Conservation (phyloP, 2,329 filamentous ascomycete species). For the Curvularia hawaiiensis region DNA sequence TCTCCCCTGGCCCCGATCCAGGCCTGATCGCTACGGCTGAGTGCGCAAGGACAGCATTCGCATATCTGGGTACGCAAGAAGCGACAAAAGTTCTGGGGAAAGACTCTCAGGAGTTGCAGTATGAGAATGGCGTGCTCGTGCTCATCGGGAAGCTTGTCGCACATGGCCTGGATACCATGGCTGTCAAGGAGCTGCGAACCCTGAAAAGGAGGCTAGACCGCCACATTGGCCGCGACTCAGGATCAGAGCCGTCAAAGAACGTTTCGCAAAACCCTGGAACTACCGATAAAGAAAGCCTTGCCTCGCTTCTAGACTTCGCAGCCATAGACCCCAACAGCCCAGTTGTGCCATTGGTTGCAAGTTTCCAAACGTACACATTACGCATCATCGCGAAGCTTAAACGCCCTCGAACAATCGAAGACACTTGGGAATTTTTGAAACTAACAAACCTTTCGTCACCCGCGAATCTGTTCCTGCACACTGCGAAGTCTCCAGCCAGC, state of each 20-base stretch:
- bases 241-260: slow-evolving; percentile 14
- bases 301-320: slow-evolving; percentile 68
- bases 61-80: slow-evolving; percentile 65
- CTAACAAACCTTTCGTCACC: slow-evolving; percentile 62
- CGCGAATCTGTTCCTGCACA: slow-evolving; percentile 59
- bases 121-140: slow-evolving; percentile 75
- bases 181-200: slow-evolving; percentile 69
- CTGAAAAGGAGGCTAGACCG: slow-evolving; percentile 67
- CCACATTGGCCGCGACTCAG: slow-evolving; percentile 25
- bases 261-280: slow-evolving; percentile 36
- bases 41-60: slow-evolving; percentile 71
- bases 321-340: slow-evolving; percentile 41
- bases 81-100: slow-evolving; percentile 56
- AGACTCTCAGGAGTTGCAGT: slow-evolving; percentile 65
- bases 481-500: slow-evolving; percentile 55
- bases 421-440: slow-evolving; percentile 61
- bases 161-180: slow-evolving; percentile 69
- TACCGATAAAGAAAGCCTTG: slow-evolving; percentile 55
- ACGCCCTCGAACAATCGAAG: slow-evolving; percentile 65
- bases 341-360: slow-evolving; percentile 62
- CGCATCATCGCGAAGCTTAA: slow-evolving; percentile 66
- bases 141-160: slow-evolving; percentile 69
- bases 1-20: slow-evolving; percentile 35
- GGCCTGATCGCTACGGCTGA: slow-evolving; percentile 64
- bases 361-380: slow-evolving; percentile 68